A percentile compares a stretch with the other conserved stretches of the same genome.
Conservation (phyloP, 345 rosid species). For the Fremontodendron californicum region DNA sequence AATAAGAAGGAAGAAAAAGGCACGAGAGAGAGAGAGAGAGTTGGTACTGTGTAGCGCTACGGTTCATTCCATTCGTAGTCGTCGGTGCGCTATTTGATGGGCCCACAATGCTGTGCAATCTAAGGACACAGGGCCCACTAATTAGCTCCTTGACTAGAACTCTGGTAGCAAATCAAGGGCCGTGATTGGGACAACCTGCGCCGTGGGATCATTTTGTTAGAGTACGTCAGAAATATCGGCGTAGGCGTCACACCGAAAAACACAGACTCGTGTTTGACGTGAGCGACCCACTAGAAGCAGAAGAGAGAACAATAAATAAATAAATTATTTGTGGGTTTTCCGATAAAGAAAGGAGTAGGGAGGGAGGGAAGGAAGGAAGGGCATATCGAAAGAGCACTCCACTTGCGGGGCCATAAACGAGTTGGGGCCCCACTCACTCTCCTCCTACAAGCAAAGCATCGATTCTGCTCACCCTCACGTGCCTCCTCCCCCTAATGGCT, state of each 20-base stretch:
- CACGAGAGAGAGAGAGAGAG: neutral
- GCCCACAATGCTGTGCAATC: slow-evolving; percentile 25
- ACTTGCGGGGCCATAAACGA: slow-evolving; percentile 31
- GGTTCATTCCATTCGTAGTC: slow-evolving; percentile 25
- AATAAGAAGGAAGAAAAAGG: slow-evolving; percentile 75
- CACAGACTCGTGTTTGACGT: slow-evolving; percentile 26
- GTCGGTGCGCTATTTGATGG: slow-evolving; percentile 55
- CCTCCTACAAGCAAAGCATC: slow-evolving; percentile 83
- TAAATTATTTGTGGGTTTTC: slow-evolving; percentile 26
- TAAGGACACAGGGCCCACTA: slow-evolving; percentile 33
- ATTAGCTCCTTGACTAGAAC: slow-evolving; percentile 33
- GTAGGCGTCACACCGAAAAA: slow-evolving; percentile 38
- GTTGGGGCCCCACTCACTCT: slow-evolving; percentile 50
- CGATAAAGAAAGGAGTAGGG: slow-evolving; percentile 54
- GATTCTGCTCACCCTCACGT: slow-evolving; percentile 42
- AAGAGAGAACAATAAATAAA: slow-evolving; percentile 19
- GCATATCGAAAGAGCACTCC: slow-evolving; percentile 49
- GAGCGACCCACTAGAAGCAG: slow-evolving; percentile 30
- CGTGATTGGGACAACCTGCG: neutral
- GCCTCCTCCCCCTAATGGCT: neutral
- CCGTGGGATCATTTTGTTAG: slow-evolving; percentile 27
- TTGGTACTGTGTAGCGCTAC: slow-evolving; percentile 2
- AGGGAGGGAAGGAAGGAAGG: neutral
- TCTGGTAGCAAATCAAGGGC: slow-evolving; percentile 24
- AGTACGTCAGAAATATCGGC: slow-evolving; percentile 58